Evolutionary conservation across 2,329 filamentous ascomycete species (phyloP), one percentile per base, ranked within the genome.

Genomic region (Claviceps sp.): DNA sequence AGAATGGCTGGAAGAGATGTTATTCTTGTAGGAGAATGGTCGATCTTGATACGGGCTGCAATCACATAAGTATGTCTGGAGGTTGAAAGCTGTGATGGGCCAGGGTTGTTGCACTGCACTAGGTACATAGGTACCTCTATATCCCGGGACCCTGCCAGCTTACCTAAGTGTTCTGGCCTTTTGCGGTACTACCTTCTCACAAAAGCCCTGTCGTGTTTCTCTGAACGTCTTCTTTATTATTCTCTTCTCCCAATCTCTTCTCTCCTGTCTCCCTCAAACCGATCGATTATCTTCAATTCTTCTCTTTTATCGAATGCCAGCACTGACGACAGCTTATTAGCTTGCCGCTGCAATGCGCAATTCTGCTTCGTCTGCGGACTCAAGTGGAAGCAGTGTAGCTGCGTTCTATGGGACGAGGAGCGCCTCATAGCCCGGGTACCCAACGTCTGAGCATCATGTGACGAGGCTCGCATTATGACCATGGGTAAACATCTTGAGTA

Each of bases 21-120:
- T 60, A 59, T 4, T 52, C 55, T 0, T 82, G 79, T 56, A 57
- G 55, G 2, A 54, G 65, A 1, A 38, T 82, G 13, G 68, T 82
- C 0, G 76, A 80, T 61, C 62, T 78, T 0, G 34, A 59, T 0
- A n/a, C 39, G 0, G 78, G 79, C 1, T 82, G 79, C 54, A 67
- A 75, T 49, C 78, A 82, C 50, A 81, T 82, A 3, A 76, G 78
- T 81, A 57, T 60, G 74, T 72, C 14, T 11, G 11, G 4, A 17
- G 4, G 8, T 10, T 17, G 38, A 30, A 30, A 30, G 26, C 8
- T 10, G 2, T 30, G 26, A 24, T 24, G 19, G 24, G 1, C 24
- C 24, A 24, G 24, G 24, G 24, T 24, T 24, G 24, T 24, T 24
- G 24, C 24, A 6, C 24, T 24, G 24, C 24, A 24, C 24, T 22